These are phyloP conservation scores for Brasenia schreberi DNA, from an alignment of 164 flowering plant species.

Conservation along the genomic window DNA sequence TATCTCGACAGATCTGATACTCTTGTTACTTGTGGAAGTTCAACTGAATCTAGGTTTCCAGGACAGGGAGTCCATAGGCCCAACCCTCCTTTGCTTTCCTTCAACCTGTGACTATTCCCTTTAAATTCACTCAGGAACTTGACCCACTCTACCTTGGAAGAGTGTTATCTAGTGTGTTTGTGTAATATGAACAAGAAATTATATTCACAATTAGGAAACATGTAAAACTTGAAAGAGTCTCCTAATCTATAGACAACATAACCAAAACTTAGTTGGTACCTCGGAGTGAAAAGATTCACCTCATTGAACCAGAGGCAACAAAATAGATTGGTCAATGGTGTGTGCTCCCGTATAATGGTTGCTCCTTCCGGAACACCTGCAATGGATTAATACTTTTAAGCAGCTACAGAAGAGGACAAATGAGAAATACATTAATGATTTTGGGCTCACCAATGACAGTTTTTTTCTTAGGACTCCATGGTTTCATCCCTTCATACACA, in stretches of 20 bases:
- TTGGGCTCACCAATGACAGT: slow-evolving; percentile 62
- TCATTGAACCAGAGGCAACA: slow-evolving; percentile 98
- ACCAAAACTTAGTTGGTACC: slow-evolving; percentile 97
- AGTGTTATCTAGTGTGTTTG: slow-evolving; percentile 87
- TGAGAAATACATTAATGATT: too few relatives aligned
- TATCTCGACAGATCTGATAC: background rate
- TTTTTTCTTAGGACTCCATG: slow-evolving; percentile 60
- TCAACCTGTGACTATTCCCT: slow-evolving; percentile 38
- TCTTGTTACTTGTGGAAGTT: slow-evolving; percentile 46
- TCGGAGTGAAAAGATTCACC: slow-evolving; percentile 90
- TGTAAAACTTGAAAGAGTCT: slow-evolving; percentile 52
- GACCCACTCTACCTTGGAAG: slow-evolving; percentile 84
- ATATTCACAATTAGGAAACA: slow-evolving; percentile 98
- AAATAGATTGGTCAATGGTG: slow-evolving; percentile 64
- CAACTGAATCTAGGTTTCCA: slow-evolving; percentile 49
- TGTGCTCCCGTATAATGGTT: slow-evolving; percentile 80
- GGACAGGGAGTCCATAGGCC: slow-evolving; percentile 97
- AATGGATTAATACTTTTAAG: slow-evolving; percentile 3
- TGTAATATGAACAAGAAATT: slow-evolving; percentile 72
- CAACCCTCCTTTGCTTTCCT: slow-evolving; percentile 81
- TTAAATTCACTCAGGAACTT: slow-evolving; percentile 45
- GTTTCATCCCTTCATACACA: slow-evolving; percentile 76
- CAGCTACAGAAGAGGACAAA: background rate
- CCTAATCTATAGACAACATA: slow-evolving; percentile 75
- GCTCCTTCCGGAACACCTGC: slow-evolving; percentile 99